Conservation (phyloP, 164 flowering plant species). For the Magnolia officinalis region DNA sequence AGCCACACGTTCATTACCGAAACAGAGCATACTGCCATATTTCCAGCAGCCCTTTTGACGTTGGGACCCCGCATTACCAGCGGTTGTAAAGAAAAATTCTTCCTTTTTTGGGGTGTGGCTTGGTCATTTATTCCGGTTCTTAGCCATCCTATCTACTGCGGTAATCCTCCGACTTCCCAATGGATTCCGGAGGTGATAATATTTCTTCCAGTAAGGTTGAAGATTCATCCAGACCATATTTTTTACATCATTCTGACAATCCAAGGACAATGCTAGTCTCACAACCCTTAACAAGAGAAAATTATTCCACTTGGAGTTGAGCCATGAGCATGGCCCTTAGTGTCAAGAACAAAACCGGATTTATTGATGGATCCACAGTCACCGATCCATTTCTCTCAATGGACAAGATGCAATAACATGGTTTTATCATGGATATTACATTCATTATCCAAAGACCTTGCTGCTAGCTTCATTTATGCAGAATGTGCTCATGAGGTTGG, state of each 20-base stretch:
- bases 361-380: not conserved
- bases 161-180: too few species aligned
- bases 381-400: not conserved
- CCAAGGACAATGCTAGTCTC: not conserved
- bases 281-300: not conserved
- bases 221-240: not conserved
- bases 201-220: not conserved
- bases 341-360: not conserved
- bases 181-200: too few species aligned
- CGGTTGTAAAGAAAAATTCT: too few species aligned
- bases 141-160: too few species aligned
- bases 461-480: slow-evolving; percentile 1
- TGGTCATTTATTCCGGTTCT: too few species aligned
- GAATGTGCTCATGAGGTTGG: not conserved
- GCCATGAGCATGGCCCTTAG: not conserved
- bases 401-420: not conserved
- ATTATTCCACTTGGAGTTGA: not conserved
- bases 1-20: too few species aligned
- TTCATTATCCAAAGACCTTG: slow-evolving; percentile 1
- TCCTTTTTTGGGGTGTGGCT: too few species aligned
- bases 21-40: too few species aligned
- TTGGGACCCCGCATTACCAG: too few species aligned
- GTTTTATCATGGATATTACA: slow-evolving; percentile 3
- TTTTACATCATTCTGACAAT: not conserved
- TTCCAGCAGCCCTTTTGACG: too few species aligned